A percentile compares a stretch with the other conserved stretches of the same genome.
Conservation (phyloP, 208 protist species). For the Leishmania turanica region DNA sequence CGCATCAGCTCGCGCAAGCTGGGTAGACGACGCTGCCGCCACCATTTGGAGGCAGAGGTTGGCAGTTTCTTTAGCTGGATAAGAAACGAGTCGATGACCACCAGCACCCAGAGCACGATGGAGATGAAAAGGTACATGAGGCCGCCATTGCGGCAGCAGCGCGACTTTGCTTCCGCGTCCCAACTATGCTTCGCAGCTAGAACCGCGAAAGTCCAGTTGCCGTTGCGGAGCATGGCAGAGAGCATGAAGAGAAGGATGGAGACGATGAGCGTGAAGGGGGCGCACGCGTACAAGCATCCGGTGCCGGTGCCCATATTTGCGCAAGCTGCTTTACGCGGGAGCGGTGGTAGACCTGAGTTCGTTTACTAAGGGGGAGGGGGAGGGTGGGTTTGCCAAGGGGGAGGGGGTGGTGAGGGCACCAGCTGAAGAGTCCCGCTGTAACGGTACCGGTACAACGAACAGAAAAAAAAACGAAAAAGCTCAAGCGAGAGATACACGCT, state of each 20-base stretch:
- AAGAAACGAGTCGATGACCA: slow-evolving; percentile 18
- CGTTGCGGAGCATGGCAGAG: slow-evolving; percentile 35
- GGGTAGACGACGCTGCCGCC: slow-evolving; percentile 21
- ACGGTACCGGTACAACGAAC: background rate
- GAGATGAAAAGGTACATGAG: slow-evolving; percentile 51
- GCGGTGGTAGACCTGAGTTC: background rate
- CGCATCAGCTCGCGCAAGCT: slow-evolving; percentile 23
- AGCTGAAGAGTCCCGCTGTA: background rate
- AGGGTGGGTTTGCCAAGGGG: background rate
- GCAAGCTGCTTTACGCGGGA: background rate
- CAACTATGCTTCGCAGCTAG: slow-evolving; percentile 53
- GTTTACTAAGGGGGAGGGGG: background rate
- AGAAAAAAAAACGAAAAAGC: background rate
- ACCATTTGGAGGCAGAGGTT: slow-evolving; percentile 1
- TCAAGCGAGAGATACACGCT: no score
- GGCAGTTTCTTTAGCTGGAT: slow-evolving; percentile 23
- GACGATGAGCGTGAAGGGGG: slow-evolving; percentile 39
- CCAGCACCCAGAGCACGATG: slow-evolving; percentile 33
- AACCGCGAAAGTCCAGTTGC: slow-evolving; percentile 64
- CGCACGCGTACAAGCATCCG: slow-evolving; percentile 38
- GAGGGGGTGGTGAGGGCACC: background rate
- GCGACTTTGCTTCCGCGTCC: slow-evolving; percentile 47
- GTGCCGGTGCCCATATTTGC: slow-evolving; percentile 16
- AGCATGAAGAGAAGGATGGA: slow-evolving; percentile 50
- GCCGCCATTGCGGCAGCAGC: slow-evolving; percentile 46